phyloP scores from a whole-genome alignment of 1,284 basidiomycete species.

The Microbotryum silenes-acaulis region DNA sequence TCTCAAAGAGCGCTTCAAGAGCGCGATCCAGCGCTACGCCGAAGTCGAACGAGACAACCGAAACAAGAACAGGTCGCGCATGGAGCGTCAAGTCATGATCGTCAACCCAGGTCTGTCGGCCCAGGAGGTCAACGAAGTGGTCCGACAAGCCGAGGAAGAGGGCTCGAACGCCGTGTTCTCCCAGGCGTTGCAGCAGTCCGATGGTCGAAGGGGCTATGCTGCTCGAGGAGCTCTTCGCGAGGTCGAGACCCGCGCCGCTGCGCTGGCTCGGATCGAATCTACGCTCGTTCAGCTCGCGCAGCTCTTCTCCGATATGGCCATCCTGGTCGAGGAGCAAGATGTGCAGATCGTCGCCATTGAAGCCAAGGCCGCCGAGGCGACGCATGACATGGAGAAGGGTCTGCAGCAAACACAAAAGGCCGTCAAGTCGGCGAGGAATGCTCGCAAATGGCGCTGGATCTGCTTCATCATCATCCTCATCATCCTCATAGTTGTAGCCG shows the following conservation, averaged over 20 bases:
- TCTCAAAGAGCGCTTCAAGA: constrained; percentile 39
- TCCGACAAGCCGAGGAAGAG: constrained; percentile 61
- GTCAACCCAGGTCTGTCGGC: constrained; percentile 86
- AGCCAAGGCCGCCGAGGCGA: constrained; percentile 53
- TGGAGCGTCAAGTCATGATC: constrained; percentile 95
- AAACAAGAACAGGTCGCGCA: constrained; percentile 80
- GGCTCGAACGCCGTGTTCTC: constrained; percentile 72
- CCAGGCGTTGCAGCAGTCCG: constrained; percentile 50
- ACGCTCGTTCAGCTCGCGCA: constrained; percentile 82
- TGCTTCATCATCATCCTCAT: constrained; percentile 42
- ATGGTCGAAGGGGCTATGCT: constrained; percentile 9
- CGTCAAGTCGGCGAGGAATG: constrained; percentile 47
- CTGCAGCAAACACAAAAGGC: constrained; percentile 17
- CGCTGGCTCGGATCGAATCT: constrained; percentile 63
- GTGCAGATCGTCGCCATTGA: constrained; percentile 61
- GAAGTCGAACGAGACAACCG: constrained; percentile 87
- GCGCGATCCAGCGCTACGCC: constrained; percentile 54
- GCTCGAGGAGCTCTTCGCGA: constrained; percentile 41
- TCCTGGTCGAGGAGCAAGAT: constrained; percentile 71
- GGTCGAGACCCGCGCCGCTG: constrained; percentile 40
- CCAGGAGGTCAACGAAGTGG: constrained; percentile 52
- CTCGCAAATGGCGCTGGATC: constrained; percentile 63
- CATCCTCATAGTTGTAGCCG: constrained; percentile 19
- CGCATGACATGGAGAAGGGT: constrained; percentile 61
- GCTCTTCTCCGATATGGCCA: constrained; percentile 78